Percentiles rank a stretch among this genome's conserved stretches.
These are phyloP conservation scores for Petunia axillaris DNA, from an alignment of 257 asterid genomes.

Conservation along the genomic window DNA sequence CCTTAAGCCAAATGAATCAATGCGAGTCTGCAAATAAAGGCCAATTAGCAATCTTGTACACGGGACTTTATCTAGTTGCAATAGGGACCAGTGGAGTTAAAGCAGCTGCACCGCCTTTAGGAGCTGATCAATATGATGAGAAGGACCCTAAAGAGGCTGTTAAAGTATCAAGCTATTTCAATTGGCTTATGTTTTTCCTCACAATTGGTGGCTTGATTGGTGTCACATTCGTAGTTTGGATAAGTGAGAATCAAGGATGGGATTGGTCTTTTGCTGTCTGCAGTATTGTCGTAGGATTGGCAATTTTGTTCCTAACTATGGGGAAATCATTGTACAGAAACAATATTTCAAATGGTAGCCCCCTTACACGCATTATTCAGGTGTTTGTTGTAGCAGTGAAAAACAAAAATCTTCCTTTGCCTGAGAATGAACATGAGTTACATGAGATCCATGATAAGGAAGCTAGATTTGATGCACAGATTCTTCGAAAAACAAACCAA, in stretches of 20 bases:
- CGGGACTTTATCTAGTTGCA: slow-evolving; percentile 67
- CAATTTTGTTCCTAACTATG: slow-evolving; percentile 52
- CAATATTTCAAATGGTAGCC: slow-evolving; percentile 67
- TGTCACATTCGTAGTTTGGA: slow-evolving; percentile 75
- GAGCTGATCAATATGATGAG: slow-evolving; percentile 80
- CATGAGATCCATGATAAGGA: slow-evolving; percentile 61
- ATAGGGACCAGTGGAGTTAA: slow-evolving; percentile 64
- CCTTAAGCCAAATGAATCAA: slow-evolving; percentile 34
- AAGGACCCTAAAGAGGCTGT: slow-evolving; percentile 56
- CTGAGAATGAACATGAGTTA: slow-evolving; percentile 43
- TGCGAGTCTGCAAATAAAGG: slow-evolving; percentile 49
- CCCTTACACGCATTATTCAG: slow-evolving; percentile 55
- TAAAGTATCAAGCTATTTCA: slow-evolving; percentile 71
- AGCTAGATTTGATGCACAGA: slow-evolving; percentile 43
- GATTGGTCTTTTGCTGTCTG: slow-evolving; percentile 77
- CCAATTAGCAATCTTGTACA: slow-evolving; percentile 53
- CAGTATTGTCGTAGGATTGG: slow-evolving; percentile 46
- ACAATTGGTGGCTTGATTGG: slow-evolving; percentile 62
- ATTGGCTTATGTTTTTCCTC: slow-evolving; percentile 62
- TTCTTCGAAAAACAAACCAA: slow-evolving; percentile 67
- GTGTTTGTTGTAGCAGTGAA: slow-evolving; percentile 65
- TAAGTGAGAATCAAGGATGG: slow-evolving; percentile 69
- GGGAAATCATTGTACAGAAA: slow-evolving; percentile 54
- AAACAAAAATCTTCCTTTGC: slow-evolving; percentile 56
- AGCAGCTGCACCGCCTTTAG: slow-evolving; percentile 72